These are phyloP conservation scores for Calonectria naviculata DNA, from an alignment of 2,329 filamentous ascomycete species.

Conservation along the genomic window DNA sequence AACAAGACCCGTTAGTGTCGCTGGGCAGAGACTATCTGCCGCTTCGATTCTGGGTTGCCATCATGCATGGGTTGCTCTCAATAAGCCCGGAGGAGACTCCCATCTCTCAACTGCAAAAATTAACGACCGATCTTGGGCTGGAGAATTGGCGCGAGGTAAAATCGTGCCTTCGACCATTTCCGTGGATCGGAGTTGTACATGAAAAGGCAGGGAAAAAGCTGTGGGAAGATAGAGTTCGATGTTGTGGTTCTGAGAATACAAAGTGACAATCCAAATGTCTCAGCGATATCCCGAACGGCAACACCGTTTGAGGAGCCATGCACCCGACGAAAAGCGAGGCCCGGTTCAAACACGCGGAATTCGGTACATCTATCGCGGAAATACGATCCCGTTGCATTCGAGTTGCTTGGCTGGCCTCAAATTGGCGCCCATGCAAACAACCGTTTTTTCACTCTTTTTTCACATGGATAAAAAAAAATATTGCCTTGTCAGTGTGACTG, in stretches of 20 bases:
- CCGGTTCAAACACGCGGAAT: neutral
- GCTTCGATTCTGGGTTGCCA: constrained; percentile 28
- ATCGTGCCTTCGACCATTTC: constrained; percentile 12
- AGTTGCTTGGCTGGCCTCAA: neutral
- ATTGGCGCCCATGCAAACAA: neutral
- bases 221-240: constrained; percentile 20
- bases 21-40: constrained; percentile 16
- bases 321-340: neutral
- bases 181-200: constrained; percentile 30
- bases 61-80: constrained; percentile 24
- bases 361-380: neutral
- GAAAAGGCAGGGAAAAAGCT: constrained; percentile 18
- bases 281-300: neutral
- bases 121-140: neutral
- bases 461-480: neutral
- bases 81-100: neutral
- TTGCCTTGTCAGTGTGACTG: neutral
- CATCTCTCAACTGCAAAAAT: neutral
- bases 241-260: neutral
- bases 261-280: neutral
- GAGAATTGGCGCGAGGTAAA: constrained; percentile 25
- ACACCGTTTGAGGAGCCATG: neutral
- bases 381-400: neutral
- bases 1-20: neutral
- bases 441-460: too few relatives aligned